Conservation (phyloP, 306 rosid species). For the Oemleria cerasiformis region DNA sequence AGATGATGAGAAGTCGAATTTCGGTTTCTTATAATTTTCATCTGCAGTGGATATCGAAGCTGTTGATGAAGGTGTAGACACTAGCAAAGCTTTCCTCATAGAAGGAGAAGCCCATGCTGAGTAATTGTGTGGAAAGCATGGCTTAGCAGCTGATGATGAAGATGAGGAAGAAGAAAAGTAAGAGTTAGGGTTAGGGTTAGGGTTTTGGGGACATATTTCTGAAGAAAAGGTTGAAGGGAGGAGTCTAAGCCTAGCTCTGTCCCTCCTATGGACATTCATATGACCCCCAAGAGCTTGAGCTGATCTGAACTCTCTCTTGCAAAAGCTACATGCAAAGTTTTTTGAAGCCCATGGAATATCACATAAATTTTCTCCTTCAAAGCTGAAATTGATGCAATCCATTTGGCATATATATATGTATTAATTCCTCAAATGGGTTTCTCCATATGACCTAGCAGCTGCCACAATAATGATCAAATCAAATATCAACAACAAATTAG, state of each 20-base stretch:
- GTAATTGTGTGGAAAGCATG: conserved; percentile 13
- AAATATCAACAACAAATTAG: neutral
- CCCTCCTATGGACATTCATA: conserved; percentile 91
- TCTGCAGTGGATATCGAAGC: conserved; percentile 5
- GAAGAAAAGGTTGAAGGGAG: conserved; percentile 38
- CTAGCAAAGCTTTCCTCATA: neutral
- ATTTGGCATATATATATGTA: conserved; percentile 26
- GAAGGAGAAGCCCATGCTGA: conserved; percentile 25
- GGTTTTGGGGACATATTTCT: conserved; percentile 22
- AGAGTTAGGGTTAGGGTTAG: conserved; percentile 33
- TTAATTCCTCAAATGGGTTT: conserved; percentile 31
- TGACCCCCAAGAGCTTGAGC: conserved; percentile 92
- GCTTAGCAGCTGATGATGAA: conserved; percentile 22
- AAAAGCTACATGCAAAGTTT: conserved; percentile 66
- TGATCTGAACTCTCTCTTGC: conserved; percentile 77
- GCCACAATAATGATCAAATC: neutral
- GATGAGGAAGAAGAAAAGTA: conserved; percentile 25
- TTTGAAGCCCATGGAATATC: conserved; percentile 54
- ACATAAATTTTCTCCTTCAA: conserved; percentile 39
- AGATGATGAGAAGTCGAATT: neutral
- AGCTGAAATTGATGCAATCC: conserved; percentile 28
- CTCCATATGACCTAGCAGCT: conserved; percentile 40
- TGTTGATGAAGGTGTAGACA: conserved; percentile 25
- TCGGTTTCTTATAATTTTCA: conserved; percentile 31
- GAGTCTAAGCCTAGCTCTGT: conserved; percentile 70